Base-by-base conservation (phyloP, 2,329 filamentous ascomycete species). In the Arthrobotrys musiformis region DNA sequence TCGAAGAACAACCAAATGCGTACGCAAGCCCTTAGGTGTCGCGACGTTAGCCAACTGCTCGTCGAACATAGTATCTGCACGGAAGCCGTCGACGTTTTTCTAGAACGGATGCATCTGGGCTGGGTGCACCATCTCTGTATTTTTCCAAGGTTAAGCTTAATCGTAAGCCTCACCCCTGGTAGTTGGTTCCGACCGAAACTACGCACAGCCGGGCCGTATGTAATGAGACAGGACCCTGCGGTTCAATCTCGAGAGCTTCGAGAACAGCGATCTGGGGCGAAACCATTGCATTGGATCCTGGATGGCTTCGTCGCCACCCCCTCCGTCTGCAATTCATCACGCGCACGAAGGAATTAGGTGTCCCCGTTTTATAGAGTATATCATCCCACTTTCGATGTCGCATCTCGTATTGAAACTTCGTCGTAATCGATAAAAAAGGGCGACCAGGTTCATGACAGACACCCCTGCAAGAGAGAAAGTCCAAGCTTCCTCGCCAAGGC, bases 381-480 rank as follows among this genome's bases (percentile, higher is more conserved):
- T 50, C 22, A 42, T n/a, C 24, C 40, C 40, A 35, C 24, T 22
- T 35, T n/a, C 22, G 30, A 58, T 24, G 8, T 48, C 42, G 17
- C n/a, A 61, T 30, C 35, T 42, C 35, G 58, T 62, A 46, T 46
- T 48, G 13, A 15, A 24, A 30, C 2, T 24, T 19, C 37, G 17
- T 62, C 58, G 22, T 30, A 58, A 58, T 58, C 54, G 54, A 58
- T 37, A 58, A 58, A 58, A n/a, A 26, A n/a, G n/a, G n/a, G 13
- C 15, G 37, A 46, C 37, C 24, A 40, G 35, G 58, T 48, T 35
- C 40, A n/a, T n/a, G n/a, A n/a, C n/a, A 46, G 24, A 24, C 13
- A 37, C 22, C 58, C 58, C 40, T 62, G 58, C 37, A 40, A 28
- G 46, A n/a, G n/a, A n/a, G n/a, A n/a, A n/a, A n/a, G 28, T 17